Evolutionary conservation across 2,329 filamentous ascomycete genomes (phyloP).

Genomic region (Apiospora rasikravindrae): DNA sequence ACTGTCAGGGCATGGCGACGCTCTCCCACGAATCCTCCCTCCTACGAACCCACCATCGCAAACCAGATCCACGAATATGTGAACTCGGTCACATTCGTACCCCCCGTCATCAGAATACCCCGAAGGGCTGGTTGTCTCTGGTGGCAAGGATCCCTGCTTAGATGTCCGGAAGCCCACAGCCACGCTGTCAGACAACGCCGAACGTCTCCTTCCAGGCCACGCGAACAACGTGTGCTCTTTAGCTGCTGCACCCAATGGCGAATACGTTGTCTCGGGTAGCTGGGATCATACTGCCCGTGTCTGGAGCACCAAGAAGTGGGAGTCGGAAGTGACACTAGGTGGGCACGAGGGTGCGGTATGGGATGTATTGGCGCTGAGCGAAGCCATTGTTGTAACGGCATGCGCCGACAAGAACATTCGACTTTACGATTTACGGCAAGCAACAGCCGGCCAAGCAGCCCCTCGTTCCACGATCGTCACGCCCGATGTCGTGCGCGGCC

Average conservation of each 20-base stretch:
- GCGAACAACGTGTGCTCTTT: slow-evolving; percentile 86
- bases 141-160: slow-evolving; percentile 90
- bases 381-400: slow-evolving; percentile 82
- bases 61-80: slow-evolving; percentile 85
- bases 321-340: slow-evolving; percentile 71
- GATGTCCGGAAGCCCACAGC: slow-evolving; percentile 80
- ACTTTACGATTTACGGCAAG: slow-evolving; percentile 74
- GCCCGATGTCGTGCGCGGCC: slow-evolving; percentile 84
- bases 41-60: slow-evolving; percentile 78
- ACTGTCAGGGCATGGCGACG: slow-evolving; percentile 88
- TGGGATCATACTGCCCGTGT: slow-evolving; percentile 91
- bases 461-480: slow-evolving; percentile 64
- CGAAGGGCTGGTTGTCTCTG: slow-evolving; percentile 83
- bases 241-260: slow-evolving; percentile 75
- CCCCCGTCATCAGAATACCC: slow-evolving; percentile 69
- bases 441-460: slow-evolving; percentile 59
- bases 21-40: slow-evolving; percentile 66
- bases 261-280: slow-evolving; percentile 84
- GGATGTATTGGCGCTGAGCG: slow-evolving; percentile 86
- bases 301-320: slow-evolving; percentile 88
- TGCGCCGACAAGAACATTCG: slow-evolving; percentile 91
- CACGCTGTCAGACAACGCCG: slow-evolving; percentile 74
- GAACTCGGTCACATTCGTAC: slow-evolving; percentile 81
- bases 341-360: slow-evolving; percentile 83
- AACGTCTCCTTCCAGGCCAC: slow-evolving; percentile 86